Conservation (phyloP, 2,329 filamentous ascomycete species). For the Coleophoma crateriformis region DNA sequence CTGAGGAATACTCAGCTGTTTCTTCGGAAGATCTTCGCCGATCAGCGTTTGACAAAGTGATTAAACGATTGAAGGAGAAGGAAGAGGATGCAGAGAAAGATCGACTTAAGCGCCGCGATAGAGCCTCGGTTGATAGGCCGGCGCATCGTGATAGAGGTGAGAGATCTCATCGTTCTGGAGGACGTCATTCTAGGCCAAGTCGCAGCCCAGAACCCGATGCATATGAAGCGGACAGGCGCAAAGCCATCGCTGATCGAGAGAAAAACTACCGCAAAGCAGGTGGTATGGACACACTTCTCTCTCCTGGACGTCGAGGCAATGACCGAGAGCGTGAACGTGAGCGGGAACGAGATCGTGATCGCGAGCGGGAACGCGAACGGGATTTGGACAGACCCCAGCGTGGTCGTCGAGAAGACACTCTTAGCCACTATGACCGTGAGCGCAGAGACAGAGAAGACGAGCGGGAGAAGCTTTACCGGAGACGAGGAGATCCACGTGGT, state of each 20-base stretch:
- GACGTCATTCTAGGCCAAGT: constrained; percentile 58
- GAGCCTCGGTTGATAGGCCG: constrained; percentile 28
- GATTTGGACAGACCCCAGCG: constrained; percentile 34
- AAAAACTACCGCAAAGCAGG: constrained; percentile 82
- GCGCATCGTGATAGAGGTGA: constrained; percentile 36
- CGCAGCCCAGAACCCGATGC: constrained; percentile 88
- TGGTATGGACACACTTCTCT: constrained; percentile 58
- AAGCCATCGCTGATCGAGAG: constrained; percentile 89
- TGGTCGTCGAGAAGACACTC: constrained; percentile 54
- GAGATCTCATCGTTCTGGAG: constrained; percentile 54
- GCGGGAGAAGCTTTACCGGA: constrained; percentile 80
- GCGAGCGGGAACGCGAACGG: constrained; percentile 22
- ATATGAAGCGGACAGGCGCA: constrained; percentile 92
- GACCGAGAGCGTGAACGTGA: constrained; percentile 35
- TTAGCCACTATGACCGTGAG: constrained; percentile 75
- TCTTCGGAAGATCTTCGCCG: constrained; percentile 77
- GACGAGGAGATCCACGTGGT: constrained; percentile 70
- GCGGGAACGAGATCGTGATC: constrained; percentile 2
- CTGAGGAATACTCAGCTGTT: constrained; percentile 79
- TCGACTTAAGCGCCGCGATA: constrained; percentile 52
- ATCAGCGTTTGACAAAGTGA: constrained; percentile 84
- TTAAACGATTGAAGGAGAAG: constrained; percentile 86
- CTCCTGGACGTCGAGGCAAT: constrained; percentile 25
- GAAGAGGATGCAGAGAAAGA: constrained; percentile 75
- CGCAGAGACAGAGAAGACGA: constrained; percentile 85